phyloP scores from a whole-genome alignment of 2,329 filamentous ascomycete genomes.

The Stemphylium beticola region DNA sequence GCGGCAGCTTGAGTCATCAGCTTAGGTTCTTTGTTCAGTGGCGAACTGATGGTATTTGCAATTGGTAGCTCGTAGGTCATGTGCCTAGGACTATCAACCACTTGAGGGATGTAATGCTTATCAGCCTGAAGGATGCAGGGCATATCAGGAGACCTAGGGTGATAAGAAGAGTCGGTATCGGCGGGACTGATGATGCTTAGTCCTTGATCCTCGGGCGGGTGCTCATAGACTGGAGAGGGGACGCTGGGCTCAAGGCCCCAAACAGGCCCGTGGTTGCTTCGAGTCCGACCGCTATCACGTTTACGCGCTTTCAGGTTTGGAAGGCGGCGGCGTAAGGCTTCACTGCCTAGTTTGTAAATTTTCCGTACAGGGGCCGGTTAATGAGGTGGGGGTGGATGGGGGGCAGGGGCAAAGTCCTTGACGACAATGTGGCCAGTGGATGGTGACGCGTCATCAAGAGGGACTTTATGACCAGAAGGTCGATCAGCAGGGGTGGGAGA shows the following conservation, averaged over 20 bases:
- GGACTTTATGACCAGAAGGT: neutral
- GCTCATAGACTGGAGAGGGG: no score
- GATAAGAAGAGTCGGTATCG: neutral
- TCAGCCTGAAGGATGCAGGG: no score
- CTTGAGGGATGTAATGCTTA: no score
- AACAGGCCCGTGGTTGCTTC: neutral
- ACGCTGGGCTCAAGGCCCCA: no score
- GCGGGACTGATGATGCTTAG: neutral
- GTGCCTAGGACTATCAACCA: no score
- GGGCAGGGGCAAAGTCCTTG: neutral
- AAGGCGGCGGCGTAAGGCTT: neutral
- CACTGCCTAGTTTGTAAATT: neutral
- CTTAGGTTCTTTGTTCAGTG: no score
- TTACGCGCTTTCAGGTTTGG: neutral
- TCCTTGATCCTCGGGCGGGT: neutral
- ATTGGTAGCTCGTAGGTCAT: no score
- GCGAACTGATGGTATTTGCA: no score
- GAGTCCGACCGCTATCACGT: neutral
- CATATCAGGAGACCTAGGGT: no score
- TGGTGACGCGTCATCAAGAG: neutral
- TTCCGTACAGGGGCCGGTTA: neutral
- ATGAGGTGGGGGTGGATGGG: neutral
- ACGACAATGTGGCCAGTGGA: neutral
- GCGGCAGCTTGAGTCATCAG: no score
- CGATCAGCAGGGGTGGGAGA: neutral